Evolutionary conservation across 2,329 filamentous ascomycete genomes (phyloP).

Genomic region (Colletotrichum navitas): DNA sequence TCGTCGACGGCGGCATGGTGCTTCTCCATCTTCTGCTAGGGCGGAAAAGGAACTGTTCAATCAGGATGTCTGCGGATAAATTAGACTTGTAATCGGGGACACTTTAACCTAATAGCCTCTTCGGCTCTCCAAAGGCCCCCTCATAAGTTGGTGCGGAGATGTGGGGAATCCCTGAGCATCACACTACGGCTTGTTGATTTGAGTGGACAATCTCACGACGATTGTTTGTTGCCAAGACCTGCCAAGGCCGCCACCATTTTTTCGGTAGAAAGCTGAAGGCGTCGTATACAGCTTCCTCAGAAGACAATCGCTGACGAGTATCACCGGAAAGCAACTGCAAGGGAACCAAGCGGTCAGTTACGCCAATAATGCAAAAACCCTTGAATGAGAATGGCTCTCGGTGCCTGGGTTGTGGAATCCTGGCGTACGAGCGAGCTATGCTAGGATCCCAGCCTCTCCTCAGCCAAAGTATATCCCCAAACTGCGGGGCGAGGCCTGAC

Average conservation of each 20-base stretch:
- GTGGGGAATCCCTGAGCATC: slow-evolving; percentile 35
- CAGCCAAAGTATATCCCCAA: no score
- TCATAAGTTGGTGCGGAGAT: slow-evolving; percentile 27
- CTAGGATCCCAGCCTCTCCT: neutral
- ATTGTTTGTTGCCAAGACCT: neutral
- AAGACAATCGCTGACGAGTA: neutral
- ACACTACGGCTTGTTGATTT: neutral
- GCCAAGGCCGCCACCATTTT: neutral
- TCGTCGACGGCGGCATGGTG: slow-evolving; percentile 21
- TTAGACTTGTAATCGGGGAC: slow-evolving; percentile 23
- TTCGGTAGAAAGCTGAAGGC: neutral
- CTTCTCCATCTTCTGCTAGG: slow-evolving; percentile 30
- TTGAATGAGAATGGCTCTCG: neutral
- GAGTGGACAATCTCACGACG: neutral
- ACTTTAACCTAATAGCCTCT: slow-evolving; percentile 42
- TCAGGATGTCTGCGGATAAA: slow-evolving; percentile 42
- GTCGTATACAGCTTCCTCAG: neutral
- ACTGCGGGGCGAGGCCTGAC: neutral
- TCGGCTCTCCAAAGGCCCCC: slow-evolving; percentile 30
- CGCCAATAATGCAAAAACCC: neutral
- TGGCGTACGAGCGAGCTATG: neutral
- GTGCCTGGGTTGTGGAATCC: neutral
- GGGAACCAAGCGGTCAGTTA: no score
- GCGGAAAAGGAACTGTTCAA: slow-evolving; percentile 28
- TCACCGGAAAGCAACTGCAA: neutral